These are phyloP conservation scores for Albophoma yamanashiensis DNA, from an alignment of 2,329 filamentous ascomycete species.

Conservation along the genomic window DNA sequence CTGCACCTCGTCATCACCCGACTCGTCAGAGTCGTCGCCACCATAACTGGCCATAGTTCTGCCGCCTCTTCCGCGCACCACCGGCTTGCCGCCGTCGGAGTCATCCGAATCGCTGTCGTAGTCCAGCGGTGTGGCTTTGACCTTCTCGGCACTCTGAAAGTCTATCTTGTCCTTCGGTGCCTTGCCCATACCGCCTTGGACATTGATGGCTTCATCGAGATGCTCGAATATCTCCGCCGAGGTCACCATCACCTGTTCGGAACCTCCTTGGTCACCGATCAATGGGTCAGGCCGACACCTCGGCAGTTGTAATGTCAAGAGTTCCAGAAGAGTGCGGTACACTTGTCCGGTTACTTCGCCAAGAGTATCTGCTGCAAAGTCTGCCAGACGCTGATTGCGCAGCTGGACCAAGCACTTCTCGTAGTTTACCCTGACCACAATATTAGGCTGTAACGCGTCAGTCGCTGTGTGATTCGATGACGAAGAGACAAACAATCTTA, in stretches of 20 bases:
- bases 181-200: slow-evolving; percentile 48
- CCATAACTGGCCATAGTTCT: slow-evolving; percentile 11
- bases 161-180: slow-evolving; percentile 35
- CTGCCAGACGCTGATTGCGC: slow-evolving; percentile 66
- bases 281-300: slow-evolving; percentile 52
- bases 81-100: slow-evolving; percentile 17
- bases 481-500: slow-evolving; percentile 21
- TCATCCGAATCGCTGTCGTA: slow-evolving; percentile 23
- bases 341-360: slow-evolving; percentile 67
- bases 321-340: slow-evolving; percentile 62
- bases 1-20: slow-evolving; percentile 17
- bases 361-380: slow-evolving; percentile 59
- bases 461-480: not conserved
- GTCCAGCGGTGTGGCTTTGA: slow-evolving; percentile 25
- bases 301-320: slow-evolving; percentile 57
- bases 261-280: slow-evolving; percentile 19
- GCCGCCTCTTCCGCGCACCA: slow-evolving; percentile 5
- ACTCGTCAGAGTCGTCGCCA: slow-evolving; percentile 24
- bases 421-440: slow-evolving; percentile 72
- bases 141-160: slow-evolving; percentile 34
- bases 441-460: slow-evolving; percentile 45
- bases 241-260: slow-evolving; percentile 28
- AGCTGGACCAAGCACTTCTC: slow-evolving; percentile 76
- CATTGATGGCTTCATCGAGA: slow-evolving; percentile 40
- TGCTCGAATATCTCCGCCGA: slow-evolving; percentile 46